A percentile compares a stretch with the other conserved stretches of the same genome.
phyloP scores from a whole-genome alignment of 352 stramenopile species.

The Blastocystis sp. region DNA sequence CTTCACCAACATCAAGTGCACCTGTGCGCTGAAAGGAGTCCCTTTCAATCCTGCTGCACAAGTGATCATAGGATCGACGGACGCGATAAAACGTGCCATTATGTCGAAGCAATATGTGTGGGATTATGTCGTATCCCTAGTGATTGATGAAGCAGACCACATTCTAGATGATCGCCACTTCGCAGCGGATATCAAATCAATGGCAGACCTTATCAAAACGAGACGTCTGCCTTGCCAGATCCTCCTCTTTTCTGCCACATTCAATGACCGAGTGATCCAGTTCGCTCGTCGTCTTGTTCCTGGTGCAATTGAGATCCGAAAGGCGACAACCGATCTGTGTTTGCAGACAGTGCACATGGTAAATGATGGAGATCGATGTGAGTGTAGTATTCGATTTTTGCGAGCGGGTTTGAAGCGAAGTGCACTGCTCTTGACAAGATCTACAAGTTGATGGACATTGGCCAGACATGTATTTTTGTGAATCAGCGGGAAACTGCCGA shows the following conservation, averaged over 20 bases:
- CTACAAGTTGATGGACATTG: slow-evolving; percentile 50
- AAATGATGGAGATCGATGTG: not conserved
- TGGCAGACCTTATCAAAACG: not conserved
- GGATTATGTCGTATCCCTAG: not conserved
- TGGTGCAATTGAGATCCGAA: slow-evolving; percentile 15
- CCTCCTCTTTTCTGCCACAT: slow-evolving; percentile 54
- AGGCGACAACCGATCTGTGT: not conserved
- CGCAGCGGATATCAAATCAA: not conserved
- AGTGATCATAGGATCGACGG: slow-evolving; percentile 23
- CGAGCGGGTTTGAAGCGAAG: slow-evolving; percentile 6
- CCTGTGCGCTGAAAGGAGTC: slow-evolving; percentile 12
- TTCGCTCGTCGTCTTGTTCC: slow-evolving; percentile 31
- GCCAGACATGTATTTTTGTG: slow-evolving; percentile 56
- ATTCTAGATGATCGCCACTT: not conserved
- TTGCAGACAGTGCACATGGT: slow-evolving; percentile 47
- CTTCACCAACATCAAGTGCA: not conserved
- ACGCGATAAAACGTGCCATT: not conserved
- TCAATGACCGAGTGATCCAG: slow-evolving; percentile 36
- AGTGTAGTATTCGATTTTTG: not conserved
- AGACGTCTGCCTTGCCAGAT: not conserved
- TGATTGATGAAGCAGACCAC: slow-evolving; percentile 57
- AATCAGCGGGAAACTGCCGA: slow-evolving; percentile 34
- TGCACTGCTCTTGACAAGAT: not conserved
- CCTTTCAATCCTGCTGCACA: slow-evolving; percentile 12
- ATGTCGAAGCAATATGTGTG: not conserved